phyloP scores from a whole-genome alignment of 176 grass and related monocot genomes.

The Juncus effusus region DNA sequence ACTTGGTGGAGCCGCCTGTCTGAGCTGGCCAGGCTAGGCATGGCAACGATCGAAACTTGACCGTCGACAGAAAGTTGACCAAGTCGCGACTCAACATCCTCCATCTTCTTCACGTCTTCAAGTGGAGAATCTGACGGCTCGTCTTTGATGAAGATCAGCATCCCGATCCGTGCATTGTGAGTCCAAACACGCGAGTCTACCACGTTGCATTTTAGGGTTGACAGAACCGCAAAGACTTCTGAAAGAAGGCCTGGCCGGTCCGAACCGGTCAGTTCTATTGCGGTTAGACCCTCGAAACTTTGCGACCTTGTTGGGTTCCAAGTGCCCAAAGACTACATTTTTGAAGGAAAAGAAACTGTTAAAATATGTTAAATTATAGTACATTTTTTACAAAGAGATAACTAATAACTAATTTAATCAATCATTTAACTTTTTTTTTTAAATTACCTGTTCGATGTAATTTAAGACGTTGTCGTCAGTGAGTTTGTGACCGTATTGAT shows the following conservation, averaged over 20 bases:
- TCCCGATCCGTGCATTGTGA: conserved; percentile 66
- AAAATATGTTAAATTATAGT: not conserved
- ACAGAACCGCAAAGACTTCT: conserved; percentile 84
- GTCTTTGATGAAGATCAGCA: conserved; percentile 55
- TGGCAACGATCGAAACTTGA: conserved; percentile 17
- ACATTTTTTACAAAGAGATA: conserved; percentile 1
- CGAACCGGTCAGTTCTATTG: conserved; percentile 69
- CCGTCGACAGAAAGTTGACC: conserved; percentile 53
- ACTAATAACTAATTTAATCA: not conserved
- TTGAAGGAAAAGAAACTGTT: not conserved
- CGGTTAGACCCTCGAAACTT: conserved; percentile 38
- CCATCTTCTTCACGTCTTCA: conserved; percentile 23
- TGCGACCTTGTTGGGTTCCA: conserved; percentile 42
- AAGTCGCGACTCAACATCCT: conserved; percentile 53
- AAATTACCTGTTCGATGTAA: conserved; percentile 70
- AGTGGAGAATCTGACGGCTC: conserved; percentile 30
- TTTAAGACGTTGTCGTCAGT: conserved; percentile 75
- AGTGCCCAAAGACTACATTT: conserved; percentile 64
- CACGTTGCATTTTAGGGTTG: conserved; percentile 61
- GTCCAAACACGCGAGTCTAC: conserved; percentile 71
- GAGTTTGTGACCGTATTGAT: conserved; percentile 75
- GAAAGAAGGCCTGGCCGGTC: conserved; percentile 84
- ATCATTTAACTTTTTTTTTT: too few relatives aligned
- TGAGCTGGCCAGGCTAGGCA: conserved; percentile 23
- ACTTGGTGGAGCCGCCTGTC: conserved; percentile 93